phyloP scores from a whole-genome alignment of 2,329 filamentous ascomycete species.

The Sporothrix humicola region DNA sequence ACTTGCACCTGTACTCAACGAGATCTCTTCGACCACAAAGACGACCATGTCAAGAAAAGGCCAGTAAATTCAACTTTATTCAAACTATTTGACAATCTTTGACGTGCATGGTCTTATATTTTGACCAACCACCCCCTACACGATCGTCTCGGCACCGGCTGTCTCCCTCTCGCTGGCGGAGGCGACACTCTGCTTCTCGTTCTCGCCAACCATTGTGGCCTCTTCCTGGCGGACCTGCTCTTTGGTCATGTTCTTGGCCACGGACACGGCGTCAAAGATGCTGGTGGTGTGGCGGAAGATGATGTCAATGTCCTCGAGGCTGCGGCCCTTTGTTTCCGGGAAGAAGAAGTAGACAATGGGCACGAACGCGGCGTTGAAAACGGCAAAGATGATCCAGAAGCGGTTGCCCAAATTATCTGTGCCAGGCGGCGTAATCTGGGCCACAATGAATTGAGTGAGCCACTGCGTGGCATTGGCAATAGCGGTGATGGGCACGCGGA shows the following conservation, averaged over 20 bases:
- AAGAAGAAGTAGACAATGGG: constrained; percentile 60
- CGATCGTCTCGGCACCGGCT: neutral
- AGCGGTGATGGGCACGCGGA: constrained; percentile 31
- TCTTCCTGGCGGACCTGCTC: constrained; percentile 20
- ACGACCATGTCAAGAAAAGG: neutral
- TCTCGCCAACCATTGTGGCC: constrained; percentile 2
- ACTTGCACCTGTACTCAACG: neutral
- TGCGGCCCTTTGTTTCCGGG: constrained; percentile 60
- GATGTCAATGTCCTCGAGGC: constrained; percentile 71
- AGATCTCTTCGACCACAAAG: no score
- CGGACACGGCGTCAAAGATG: constrained; percentile 27
- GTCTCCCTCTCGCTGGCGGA: constrained; percentile 19
- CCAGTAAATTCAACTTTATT: neutral
- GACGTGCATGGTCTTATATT: no score
- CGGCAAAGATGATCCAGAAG: constrained; percentile 55
- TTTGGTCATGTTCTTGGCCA: constrained; percentile 16
- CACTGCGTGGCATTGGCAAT: constrained; percentile 54
- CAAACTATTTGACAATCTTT: neutral
- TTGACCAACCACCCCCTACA: neutral
- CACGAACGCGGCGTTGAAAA: constrained; percentile 40
- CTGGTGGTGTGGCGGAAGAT: constrained; percentile 48
- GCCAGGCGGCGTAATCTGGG: constrained; percentile 54
- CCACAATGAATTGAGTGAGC: constrained; percentile 56
- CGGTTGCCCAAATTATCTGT: constrained; percentile 57
- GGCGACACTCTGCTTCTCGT: constrained; percentile 19